Conservation (phyloP, 2,329 filamentous ascomycete genomes). For the Ophiostoma montium region DNA sequence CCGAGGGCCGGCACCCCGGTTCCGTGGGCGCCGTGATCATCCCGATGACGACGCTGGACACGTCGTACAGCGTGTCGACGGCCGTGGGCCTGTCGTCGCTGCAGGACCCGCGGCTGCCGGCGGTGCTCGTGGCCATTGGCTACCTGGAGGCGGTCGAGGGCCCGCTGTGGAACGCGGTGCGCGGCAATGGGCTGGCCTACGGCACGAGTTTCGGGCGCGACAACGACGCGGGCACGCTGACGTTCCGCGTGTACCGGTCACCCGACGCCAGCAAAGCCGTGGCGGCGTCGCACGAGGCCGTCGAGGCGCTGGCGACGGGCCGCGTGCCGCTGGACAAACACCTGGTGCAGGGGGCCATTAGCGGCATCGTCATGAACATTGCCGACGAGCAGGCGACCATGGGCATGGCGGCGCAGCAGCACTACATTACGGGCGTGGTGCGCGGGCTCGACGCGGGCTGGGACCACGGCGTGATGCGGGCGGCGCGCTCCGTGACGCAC, state of each 20-base stretch:
- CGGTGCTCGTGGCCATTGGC: slow-evolving; percentile 73
- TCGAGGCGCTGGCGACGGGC: slow-evolving; percentile 61
- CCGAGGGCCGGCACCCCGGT: slow-evolving; percentile 62
- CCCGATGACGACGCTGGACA: slow-evolving; percentile 85
- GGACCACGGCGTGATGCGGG: slow-evolving; percentile 59
- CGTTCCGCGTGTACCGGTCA: slow-evolving; percentile 79
- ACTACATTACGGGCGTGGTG: slow-evolving; percentile 72
- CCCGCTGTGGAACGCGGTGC: slow-evolving; percentile 84
- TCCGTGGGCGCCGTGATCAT: slow-evolving; percentile 62
- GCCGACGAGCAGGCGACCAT: slow-evolving; percentile 84
- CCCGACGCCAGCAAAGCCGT: slow-evolving; percentile 84
- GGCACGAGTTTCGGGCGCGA: slow-evolving; percentile 68
- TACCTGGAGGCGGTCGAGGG: slow-evolving; percentile 92
- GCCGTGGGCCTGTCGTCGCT: slow-evolving; percentile 62
- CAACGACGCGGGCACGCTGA: slow-evolving; percentile 63
- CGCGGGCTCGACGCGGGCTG: slow-evolving; percentile 63
- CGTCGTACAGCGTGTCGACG: slow-evolving; percentile 71
- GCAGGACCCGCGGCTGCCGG: slow-evolving; percentile 62
- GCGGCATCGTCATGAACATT: slow-evolving; percentile 70
- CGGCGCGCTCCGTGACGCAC: slow-evolving; percentile 62
- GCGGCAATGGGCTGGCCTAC: slow-evolving; percentile 87
- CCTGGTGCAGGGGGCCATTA: slow-evolving; percentile 80
- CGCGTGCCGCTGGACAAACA: slow-evolving; percentile 60
- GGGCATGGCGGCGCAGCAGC: slow-evolving; percentile 64
- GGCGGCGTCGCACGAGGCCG: slow-evolving; percentile 56